A percentile compares a stretch with the other conserved stretches of the same genome.
phyloP scores from a whole-genome alignment of 257 asterid genomes.

The Gentiana macrophylla region DNA sequence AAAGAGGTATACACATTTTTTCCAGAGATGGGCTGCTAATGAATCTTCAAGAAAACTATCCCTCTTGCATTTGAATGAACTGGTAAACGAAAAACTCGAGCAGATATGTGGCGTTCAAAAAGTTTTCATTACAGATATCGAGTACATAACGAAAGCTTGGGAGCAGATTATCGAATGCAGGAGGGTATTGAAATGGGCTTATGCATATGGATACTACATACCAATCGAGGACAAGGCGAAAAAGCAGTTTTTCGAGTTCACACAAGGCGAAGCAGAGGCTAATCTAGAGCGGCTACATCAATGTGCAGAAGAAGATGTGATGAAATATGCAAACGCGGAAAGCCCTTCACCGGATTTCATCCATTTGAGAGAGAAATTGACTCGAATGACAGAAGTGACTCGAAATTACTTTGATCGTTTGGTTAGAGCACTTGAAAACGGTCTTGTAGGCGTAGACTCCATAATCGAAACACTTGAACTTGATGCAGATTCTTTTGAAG shows the following conservation, averaged over 20 bases:
- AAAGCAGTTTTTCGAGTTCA: background rate
- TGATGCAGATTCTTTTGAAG: no score
- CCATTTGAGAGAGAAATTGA: background rate
- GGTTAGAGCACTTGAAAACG: background rate
- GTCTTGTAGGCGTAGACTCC: background rate
- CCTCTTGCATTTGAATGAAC: no score
- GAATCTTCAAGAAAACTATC: no score
- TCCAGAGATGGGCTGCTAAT: no score
- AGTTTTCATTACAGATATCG: background rate
- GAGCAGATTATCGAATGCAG: background rate
- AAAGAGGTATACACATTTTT: no score
- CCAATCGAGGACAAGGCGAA: background rate
- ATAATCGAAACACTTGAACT: no score
- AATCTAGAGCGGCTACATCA: background rate
- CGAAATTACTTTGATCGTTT: background rate
- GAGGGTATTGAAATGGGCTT: constrained; percentile 1
- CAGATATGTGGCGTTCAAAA: background rate
- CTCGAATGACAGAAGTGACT: background rate
- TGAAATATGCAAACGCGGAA: background rate
- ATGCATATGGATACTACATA: background rate
- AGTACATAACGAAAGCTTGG: background rate
- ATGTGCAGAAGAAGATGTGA: background rate
- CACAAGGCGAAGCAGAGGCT: background rate
- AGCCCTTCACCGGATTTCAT: background rate
- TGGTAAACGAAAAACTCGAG: no score